Evolutionary conservation across 768 basidiomycete genomes (phyloP), one percentile per base, ranked within the genome.

Genomic region (Russula compacta): DNA sequence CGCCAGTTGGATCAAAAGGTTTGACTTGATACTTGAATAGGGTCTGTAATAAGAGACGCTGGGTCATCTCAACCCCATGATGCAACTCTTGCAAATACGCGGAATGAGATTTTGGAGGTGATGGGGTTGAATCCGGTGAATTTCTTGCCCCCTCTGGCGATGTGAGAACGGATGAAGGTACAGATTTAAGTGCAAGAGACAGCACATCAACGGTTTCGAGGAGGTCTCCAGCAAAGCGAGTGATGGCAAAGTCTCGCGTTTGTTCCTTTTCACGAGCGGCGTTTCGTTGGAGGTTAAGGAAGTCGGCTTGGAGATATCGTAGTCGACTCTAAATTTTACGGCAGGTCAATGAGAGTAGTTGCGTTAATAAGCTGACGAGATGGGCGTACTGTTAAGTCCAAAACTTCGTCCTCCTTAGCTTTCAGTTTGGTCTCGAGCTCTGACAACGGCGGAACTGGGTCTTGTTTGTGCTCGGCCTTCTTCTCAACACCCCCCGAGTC

Each of bases 261-360:
- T 94, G 91, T 70, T 89, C 85, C 77, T 89, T 92, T 76, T 98
- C 97, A 62, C 89, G 82, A 33, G 86, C 86, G 56, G 93, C 82
- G 69, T 94, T 92, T 58, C 94, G 89, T 71, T 95, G 93, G 47
- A 97, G 80, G 73, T 98, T 99, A 47, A 95, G 76, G 74, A 93
- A 94, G 76, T 99, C 97, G 68, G 97, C 97, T 71, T 94, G 88
- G 60, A 91, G 79, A 71, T 98, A 97, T 50, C 89, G 86, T 67
- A 97, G 79, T 64, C 93, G 90, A 71, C 85, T 81, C 95, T 97
- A 72, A 64, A 51, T 17, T 47, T 47, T 58, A 36, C 14, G 53
- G 54, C 66, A 6, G 49, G 66, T 60, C 59, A 64, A 67, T 39
- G 32, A 55, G 35, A 36, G 57, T 51, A 56, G 46, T 29, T 29